Evolutionary conservation across 2,329 filamentous ascomycete species (phyloP), one percentile per base, ranked within the genome.

Genomic region (Cercospora beticola): DNA sequence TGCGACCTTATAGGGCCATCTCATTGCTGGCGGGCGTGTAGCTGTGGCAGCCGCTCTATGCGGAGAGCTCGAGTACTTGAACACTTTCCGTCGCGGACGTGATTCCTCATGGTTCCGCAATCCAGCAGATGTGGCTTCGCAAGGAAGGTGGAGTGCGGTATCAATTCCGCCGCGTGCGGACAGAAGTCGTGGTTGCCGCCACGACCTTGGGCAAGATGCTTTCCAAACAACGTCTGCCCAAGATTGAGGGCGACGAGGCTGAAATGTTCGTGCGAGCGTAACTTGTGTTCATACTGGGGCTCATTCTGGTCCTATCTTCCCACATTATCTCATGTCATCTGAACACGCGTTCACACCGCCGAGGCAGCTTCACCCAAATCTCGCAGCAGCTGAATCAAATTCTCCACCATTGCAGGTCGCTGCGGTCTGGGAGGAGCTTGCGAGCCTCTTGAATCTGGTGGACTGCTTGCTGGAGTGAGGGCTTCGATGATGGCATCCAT

Each of bases 401-500:
- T 72, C 61, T 71, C 71, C 1, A 72, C 71, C 69, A 72, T 71
- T 4, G 71, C 71, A 1, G 71, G 71, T 31, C 71, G 60, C 31
- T 72, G 71, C 10, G 71, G 71, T 18, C 60, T 33, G 7, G 30
- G 56, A 7, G 33, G 31, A 23, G 43, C 18, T 23, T 63, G 61
- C 7, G 43, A 63, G n/a, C 43, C 28, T 28, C 49, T 36, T 36
- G 67, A 66, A 26, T 66, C 61, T 4, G 69, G 71, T 4, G 71
- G 69, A 33, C 64, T 62, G 56, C 71, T 72, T 2, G 67, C 56
- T 10, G 71, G 69, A 5, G 71, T 70, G 28, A 72, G 40, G 1
- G 71, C 71, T 62, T 72, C 66, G 9, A 71, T 68, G 31, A 72
- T 65, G 23, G 71, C 69, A 14, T 72, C 71, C 71, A 72, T 72